Percentiles rank a stretch among this genome's conserved stretches.
These are phyloP conservation scores for Besnoitia besnoiti DNA, from an alignment of 169 alveolate species.

Conservation along the genomic window DNA sequence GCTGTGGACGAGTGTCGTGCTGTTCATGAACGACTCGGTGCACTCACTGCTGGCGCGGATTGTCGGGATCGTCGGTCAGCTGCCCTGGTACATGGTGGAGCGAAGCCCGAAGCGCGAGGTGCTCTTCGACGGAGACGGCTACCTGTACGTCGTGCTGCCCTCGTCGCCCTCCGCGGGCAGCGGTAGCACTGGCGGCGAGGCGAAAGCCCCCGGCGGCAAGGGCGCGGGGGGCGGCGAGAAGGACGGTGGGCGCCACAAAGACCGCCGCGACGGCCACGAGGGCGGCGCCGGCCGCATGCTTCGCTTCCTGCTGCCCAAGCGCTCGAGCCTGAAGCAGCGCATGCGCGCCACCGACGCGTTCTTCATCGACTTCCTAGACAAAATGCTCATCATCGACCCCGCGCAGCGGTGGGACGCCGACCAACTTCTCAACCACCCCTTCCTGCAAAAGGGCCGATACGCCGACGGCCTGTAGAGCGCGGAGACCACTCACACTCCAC, in stretches of 20 bases:
- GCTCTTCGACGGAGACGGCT: slow-evolving; percentile 87
- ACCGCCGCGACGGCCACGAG: slow-evolving; percentile 10
- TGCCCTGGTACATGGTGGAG: slow-evolving; percentile 90
- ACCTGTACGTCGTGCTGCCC: slow-evolving; percentile 77
- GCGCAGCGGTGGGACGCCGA: slow-evolving; percentile 86
- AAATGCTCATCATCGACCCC: slow-evolving; percentile 78
- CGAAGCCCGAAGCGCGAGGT: slow-evolving; percentile 85
- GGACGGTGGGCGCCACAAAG: slow-evolving; percentile 36
- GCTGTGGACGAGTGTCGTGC: slow-evolving; percentile 87
- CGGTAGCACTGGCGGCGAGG: not conserved
- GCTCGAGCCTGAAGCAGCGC: slow-evolving; percentile 65
- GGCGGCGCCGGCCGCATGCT: not conserved
- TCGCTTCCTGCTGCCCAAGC: slow-evolving; percentile 68
- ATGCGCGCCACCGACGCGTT: slow-evolving; percentile 74
- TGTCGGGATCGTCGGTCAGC: slow-evolving; percentile 84
- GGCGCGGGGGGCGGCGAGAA: not conserved
- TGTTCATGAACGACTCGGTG: slow-evolving; percentile 89
- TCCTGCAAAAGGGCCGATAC: slow-evolving; percentile 74
- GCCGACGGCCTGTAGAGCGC: slow-evolving; percentile 53
- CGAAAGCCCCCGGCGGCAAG: not conserved
- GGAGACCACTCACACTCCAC: no score
- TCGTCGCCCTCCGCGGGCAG: not conserved
- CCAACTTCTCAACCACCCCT: slow-evolving; percentile 90
- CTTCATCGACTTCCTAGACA: slow-evolving; percentile 80
- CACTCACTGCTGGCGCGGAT: slow-evolving; percentile 88